Evolutionary conservation across 2,329 filamentous ascomycete genomes (phyloP), one percentile per base, ranked within the genome.

Genomic region (Pleurostoma richardsiae): DNA sequence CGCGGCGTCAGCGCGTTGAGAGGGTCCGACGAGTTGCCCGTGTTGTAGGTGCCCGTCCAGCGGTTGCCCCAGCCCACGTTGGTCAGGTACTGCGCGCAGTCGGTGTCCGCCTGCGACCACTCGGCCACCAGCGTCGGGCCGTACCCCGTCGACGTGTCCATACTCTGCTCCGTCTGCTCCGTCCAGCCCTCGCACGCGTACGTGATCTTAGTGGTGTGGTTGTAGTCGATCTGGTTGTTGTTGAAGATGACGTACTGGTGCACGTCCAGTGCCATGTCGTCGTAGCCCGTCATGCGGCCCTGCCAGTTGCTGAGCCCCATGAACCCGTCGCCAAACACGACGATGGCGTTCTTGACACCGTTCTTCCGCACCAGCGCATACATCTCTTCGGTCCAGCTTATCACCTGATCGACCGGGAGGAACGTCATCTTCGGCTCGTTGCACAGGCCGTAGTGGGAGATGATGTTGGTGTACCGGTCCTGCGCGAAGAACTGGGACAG

Each of bases 211-310:
- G 85, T 78, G 46, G 84, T 77, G 70, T 97, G 94, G 47, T 85
- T 85, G 60, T 86, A 85, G 42, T 82, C 79, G 60, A 99, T 86
- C 66, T 95, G 89, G 54, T 86, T 83, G 38, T 82, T 81, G 74
- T 99, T 96, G 78, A 99, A 99, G 66, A 96, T 96, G 60, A 95
- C 89, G 66, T 99, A 99, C 67, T 97, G 92, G 69, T 99, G 94
- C 36, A 95, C 94, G 67, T 99, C 94, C n/a, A 99, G 81, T 19
- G 95, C 80, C 54, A 97, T 74, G 53, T 84, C 79, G 41, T 85
- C 75, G 60, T 87, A 79, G 27, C 77, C 75, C 55, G 86, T 80
- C 55, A 97, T 79, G 63, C 87, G 77, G 39, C 88, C 89, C 63
- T 96, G 84, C 94, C 94, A 99, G 60, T 95, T 92, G 54, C 78